A percentile compares a stretch with the other conserved stretches of the same genome.
Conservation (phyloP, 352 stramenopile species). For the Phytophthora kernoviae region DNA sequence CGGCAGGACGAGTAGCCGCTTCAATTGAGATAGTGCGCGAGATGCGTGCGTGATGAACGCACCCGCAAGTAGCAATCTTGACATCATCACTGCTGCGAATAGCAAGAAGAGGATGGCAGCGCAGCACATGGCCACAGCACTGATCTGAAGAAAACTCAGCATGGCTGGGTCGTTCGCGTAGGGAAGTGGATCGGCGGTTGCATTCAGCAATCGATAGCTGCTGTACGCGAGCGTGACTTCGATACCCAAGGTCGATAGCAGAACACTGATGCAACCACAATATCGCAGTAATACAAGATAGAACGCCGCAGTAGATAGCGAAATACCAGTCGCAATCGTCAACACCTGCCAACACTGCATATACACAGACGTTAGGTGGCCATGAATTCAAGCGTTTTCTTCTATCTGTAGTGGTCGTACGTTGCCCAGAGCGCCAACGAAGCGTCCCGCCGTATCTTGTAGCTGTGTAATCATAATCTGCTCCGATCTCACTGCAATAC, state of each 20-base stretch:
- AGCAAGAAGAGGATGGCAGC: conserved; percentile 70
- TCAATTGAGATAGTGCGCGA: conserved; percentile 64
- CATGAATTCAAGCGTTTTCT: background rate
- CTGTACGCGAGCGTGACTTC: conserved; percentile 66
- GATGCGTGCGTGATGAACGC: conserved; percentile 83
- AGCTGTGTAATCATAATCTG: conserved; percentile 67
- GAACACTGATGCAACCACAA: conserved; percentile 73
- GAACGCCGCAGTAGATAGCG: conserved; percentile 54
- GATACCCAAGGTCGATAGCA: conserved; percentile 68
- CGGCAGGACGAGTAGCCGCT: conserved; percentile 67
- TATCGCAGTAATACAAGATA: conserved; percentile 77
- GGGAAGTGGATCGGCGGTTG: conserved; percentile 49
- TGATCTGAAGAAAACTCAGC: conserved; percentile 72
- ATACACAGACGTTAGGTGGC: conserved; percentile 5
- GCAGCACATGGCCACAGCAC: conserved; percentile 58
- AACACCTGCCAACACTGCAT: conserved; percentile 71
- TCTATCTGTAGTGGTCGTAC: conserved; percentile 32
- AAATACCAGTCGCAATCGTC: conserved; percentile 64
- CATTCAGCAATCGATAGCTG: conserved; percentile 61
- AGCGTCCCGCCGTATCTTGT: conserved; percentile 73
- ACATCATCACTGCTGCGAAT: conserved; percentile 66
- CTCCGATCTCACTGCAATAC: conserved; percentile 49
- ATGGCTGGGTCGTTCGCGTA: conserved; percentile 71
- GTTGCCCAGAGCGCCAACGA: conserved; percentile 77
- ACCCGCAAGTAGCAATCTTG: conserved; percentile 64